Percentiles rank a stretch among this genome's conserved stretches.
Evolutionary conservation across 805 yeast genomes (phyloP).

Genomic region (Metschnikowia proteae): DNA sequence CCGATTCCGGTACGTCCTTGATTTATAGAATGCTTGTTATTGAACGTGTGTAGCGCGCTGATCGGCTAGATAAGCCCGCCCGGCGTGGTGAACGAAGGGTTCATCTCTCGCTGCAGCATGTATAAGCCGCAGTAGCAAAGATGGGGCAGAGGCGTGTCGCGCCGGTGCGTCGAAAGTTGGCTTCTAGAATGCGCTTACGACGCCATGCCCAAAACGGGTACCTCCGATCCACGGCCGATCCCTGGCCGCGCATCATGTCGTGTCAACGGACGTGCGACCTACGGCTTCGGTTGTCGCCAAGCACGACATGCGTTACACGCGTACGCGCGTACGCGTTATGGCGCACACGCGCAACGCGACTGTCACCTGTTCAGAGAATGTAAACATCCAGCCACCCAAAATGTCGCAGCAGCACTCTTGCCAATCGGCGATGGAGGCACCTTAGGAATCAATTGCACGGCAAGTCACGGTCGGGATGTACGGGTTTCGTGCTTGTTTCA

Average conservation of each 20-base stretch:
- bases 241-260: not conserved
- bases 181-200: not conserved
- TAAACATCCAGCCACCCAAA: not conserved
- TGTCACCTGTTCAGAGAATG: not conserved
- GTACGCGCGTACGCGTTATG: not conserved
- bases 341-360: not conserved
- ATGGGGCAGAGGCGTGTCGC: not conserved
- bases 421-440: too few relatives aligned
- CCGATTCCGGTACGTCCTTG: constrained; percentile 7
- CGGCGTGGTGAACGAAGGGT: not conserved
- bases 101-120: not conserved
- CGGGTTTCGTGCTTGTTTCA: not conserved
- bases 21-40: not conserved
- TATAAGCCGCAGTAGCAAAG: not conserved
- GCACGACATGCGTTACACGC: not conserved
- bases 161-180: not conserved
- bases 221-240: not conserved
- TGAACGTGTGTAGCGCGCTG: not conserved
- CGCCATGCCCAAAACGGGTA: not conserved
- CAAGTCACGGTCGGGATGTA: not conserved
- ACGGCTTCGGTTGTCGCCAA: not conserved
- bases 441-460: too few relatives aligned
- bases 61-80: not conserved
- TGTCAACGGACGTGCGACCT: not conserved
- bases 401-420: too few relatives aligned